These are phyloP conservation scores for Lojkania enalia DNA, from an alignment of 2,329 filamentous ascomycete genomes.

Conservation along the genomic window DNA sequence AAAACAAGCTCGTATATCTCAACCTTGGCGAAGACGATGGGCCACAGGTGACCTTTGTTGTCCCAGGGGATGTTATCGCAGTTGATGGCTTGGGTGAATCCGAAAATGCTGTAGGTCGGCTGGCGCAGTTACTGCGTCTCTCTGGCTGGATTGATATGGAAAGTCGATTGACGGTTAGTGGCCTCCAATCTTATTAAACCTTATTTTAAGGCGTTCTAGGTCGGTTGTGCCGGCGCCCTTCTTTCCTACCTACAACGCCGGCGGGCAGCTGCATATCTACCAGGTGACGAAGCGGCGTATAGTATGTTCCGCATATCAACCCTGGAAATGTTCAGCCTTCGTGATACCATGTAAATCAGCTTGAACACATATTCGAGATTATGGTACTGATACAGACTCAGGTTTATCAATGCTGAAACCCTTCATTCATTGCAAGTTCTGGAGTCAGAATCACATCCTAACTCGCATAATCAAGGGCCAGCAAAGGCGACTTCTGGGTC, in stretches of 20 bases:
- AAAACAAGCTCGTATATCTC: conserved; percentile 65
- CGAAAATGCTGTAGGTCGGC: conserved; percentile 57
- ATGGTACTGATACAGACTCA: no score
- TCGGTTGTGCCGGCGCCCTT: conserved; percentile 86
- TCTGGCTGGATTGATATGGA: conserved; percentile 74
- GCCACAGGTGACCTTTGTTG: conserved; percentile 60
- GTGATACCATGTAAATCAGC: conserved; percentile 58
- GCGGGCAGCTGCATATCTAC: conserved; percentile 64
- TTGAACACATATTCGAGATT: no score
- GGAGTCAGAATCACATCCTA: conserved; percentile 79
- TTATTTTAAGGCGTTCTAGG: conserved; percentile 43
- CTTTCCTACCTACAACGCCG: conserved; percentile 76
- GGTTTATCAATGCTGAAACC: conserved; percentile 83
- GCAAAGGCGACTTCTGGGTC: conserved; percentile 62
- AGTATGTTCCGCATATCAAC: conserved; percentile 62
- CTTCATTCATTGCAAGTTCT: conserved; percentile 83
- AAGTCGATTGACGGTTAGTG: conserved; percentile 65
- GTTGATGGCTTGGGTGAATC: conserved; percentile 45
- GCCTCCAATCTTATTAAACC: background rate
- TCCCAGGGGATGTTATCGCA: conserved; percentile 58
- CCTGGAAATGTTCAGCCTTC: conserved; percentile 75
- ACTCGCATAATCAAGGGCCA: conserved; percentile 74
- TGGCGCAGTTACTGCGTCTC: conserved; percentile 69
- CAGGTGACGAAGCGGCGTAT: conserved; percentile 60
- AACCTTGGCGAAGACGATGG: conserved; percentile 55